These are phyloP conservation scores for Colletotrichum tropicicola DNA, from an alignment of 2,329 filamentous ascomycete genomes.

Conservation along the genomic window DNA sequence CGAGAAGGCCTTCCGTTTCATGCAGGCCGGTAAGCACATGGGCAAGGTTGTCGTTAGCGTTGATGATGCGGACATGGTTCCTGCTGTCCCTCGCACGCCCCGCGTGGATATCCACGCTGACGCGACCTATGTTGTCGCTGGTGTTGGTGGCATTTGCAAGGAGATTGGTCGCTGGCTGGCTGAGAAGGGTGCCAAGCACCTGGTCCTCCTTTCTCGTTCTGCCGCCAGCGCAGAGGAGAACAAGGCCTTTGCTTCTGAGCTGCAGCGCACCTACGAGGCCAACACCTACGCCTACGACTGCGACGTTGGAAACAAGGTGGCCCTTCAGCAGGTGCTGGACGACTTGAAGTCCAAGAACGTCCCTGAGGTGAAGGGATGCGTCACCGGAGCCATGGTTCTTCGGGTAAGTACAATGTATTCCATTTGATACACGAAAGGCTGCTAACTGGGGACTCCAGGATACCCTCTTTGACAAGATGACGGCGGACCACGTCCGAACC, in stretches of 20 bases:
- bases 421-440: background rate
- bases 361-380: conserved; percentile 13
- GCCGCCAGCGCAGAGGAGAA: conserved; percentile 28
- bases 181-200: conserved; percentile 38
- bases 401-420: conserved; percentile 1
- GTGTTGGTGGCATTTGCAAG: conserved; percentile 23
- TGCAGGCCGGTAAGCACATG: conserved; percentile 46
- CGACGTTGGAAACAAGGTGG: conserved; percentile 15
- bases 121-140: conserved; percentile 23
- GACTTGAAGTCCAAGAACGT: conserved; percentile 17
- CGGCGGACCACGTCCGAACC: conserved; percentile 35
- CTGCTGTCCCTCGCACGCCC: conserved; percentile 4
- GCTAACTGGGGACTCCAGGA: conserved; percentile 20
- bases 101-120: background rate
- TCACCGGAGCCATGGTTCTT: conserved; percentile 26
- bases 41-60: conserved; percentile 46
- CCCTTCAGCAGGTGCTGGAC: conserved; percentile 1
- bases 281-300: conserved; percentile 24
- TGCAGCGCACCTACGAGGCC: background rate
- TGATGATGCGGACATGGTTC: conserved; percentile 7
- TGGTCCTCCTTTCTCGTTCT: conserved; percentile 39
- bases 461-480: conserved; percentile 39
- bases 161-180: conserved; percentile 38
- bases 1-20: conserved; percentile 44
- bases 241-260: conserved; percentile 13